Conservation (phyloP, 768 basidiomycete species). For the Russula vinacea region DNA sequence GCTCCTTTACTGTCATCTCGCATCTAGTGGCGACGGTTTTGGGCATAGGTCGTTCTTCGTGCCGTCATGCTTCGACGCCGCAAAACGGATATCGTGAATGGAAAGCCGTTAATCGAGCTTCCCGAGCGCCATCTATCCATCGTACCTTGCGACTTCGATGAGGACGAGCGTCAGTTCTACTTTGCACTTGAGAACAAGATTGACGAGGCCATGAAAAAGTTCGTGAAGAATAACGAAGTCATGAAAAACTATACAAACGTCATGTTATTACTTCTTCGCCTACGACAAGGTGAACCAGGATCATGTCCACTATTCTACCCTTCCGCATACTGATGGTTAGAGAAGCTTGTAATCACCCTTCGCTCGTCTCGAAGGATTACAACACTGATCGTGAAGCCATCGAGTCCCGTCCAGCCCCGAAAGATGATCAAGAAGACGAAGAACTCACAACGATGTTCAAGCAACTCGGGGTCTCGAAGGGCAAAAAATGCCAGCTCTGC, state of each 20-base stretch:
- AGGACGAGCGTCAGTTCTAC: slow-evolving; percentile 79
- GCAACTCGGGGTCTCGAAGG: slow-evolving; percentile 56
- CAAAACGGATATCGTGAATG: slow-evolving; percentile 70
- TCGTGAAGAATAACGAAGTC: slow-evolving; percentile 51
- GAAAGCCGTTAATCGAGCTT: slow-evolving; percentile 77
- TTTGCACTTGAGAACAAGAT: slow-evolving; percentile 64
- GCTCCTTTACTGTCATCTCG: background rate
- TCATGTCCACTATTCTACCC: background rate
- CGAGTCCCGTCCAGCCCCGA: slow-evolving; percentile 56
- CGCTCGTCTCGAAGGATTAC: slow-evolving; percentile 75
- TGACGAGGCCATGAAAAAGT: slow-evolving; percentile 53
- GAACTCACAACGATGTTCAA: slow-evolving; percentile 74
- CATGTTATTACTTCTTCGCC: slow-evolving; percentile 67
- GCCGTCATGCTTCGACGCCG: slow-evolving; percentile 86
- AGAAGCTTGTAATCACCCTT: slow-evolving; percentile 86
- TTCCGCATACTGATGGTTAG: background rate
- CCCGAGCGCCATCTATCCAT: slow-evolving; percentile 71
- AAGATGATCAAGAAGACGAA: slow-evolving; percentile 53
- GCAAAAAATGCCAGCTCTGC: slow-evolving; percentile 76
- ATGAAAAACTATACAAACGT: slow-evolving; percentile 66
- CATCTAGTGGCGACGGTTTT: background rate
- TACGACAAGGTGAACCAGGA: slow-evolving; percentile 73
- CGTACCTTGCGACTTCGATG: slow-evolving; percentile 73
- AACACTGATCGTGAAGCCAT: slow-evolving; percentile 71
- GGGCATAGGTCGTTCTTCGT: slow-evolving; percentile 65